Conservation (phyloP, 2,329 filamentous ascomycete species). For the Ascochyta clinopodiicola region DNA sequence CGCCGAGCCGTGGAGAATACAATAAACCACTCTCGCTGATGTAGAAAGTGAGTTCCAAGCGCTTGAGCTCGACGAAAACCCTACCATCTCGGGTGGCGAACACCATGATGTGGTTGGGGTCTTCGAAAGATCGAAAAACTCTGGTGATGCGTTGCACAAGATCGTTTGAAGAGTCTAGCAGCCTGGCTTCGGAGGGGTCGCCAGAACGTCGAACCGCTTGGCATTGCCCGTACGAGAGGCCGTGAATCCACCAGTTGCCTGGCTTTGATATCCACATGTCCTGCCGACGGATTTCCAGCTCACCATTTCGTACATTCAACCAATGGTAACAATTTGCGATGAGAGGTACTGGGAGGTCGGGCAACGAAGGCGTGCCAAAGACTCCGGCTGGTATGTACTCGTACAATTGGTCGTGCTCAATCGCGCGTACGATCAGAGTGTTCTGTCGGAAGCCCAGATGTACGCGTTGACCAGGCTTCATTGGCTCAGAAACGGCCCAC, state of each 20-base stretch:
- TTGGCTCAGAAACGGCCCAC: constrained; percentile 47
- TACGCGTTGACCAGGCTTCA: constrained; percentile 52
- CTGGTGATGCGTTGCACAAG: constrained; percentile 49
- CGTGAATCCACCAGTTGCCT: constrained; percentile 51
- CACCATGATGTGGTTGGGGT: constrained; percentile 51
- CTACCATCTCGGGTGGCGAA: constrained; percentile 50
- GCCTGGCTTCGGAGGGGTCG: background rate
- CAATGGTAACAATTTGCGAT: constrained; percentile 65
- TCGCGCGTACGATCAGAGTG: constrained; percentile 54
- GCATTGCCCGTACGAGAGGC: constrained; percentile 28
- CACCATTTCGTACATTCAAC: constrained; percentile 57
- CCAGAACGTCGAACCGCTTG: constrained; percentile 7
- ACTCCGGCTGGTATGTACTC: constrained; percentile 45
- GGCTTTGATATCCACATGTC: constrained; percentile 50
- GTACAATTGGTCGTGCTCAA: constrained; percentile 27
- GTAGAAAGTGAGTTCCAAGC: constrained; percentile 61
- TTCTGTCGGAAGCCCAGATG: constrained; percentile 61
- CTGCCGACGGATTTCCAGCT: constrained; percentile 61
- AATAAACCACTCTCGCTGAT: constrained; percentile 57
- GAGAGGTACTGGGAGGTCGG: constrained; percentile 61
- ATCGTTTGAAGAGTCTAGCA: constrained; percentile 36
- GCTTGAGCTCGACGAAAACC: constrained; percentile 59
- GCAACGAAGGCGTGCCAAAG: constrained; percentile 32
- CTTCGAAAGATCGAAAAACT: constrained; percentile 62
- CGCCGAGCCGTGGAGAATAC: constrained; percentile 56